These are phyloP conservation scores for Lactarius hatsudake DNA, from an alignment of 768 basidiomycete species.

Conservation along the genomic window DNA sequence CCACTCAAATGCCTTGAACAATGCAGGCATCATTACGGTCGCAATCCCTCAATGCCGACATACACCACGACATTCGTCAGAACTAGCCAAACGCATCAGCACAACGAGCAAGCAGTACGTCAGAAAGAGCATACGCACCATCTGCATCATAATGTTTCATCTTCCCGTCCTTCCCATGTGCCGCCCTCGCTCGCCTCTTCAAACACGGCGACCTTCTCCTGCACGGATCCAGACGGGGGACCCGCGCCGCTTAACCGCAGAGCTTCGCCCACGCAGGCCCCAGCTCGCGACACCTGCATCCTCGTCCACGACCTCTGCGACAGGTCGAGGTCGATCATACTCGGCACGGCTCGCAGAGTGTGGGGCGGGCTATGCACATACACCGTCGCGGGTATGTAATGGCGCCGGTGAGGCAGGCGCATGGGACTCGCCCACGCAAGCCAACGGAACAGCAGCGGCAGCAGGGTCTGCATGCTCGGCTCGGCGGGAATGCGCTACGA, in stretches of 20 bases:
- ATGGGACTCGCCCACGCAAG: conserved; percentile 54
- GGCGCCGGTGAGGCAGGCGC: conserved; percentile 75
- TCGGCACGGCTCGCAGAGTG: conserved; percentile 76
- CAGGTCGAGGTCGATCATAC: conserved; percentile 69
- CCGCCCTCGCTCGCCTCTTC: conserved; percentile 23
- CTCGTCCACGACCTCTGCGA: conserved; percentile 32
- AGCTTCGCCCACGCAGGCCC: conserved; percentile 43
- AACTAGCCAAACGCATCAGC: conserved; percentile 43
- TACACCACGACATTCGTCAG: conserved; percentile 91
- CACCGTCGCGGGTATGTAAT: conserved; percentile 90
- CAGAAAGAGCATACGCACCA: conserved; percentile 46
- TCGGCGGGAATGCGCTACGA: conserved; percentile 88
- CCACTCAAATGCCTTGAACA: conserved; percentile 69
- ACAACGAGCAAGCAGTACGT: conserved; percentile 4
- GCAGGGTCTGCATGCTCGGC: conserved; percentile 61
- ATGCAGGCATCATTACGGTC: conserved; percentile 56
- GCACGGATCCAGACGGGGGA: neutral
- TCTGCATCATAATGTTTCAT: conserved; percentile 84
- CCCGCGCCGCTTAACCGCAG: conserved; percentile 29
- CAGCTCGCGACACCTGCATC: conserved; percentile 31
- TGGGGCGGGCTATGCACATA: conserved; percentile 68
- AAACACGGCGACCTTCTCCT: conserved; percentile 23
- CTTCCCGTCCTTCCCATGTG: conserved; percentile 35
- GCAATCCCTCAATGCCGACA: conserved; percentile 74
- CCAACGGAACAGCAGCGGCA: conserved; percentile 83